phyloP scores from a whole-genome alignment of 2,329 filamentous ascomycete species.

The Falciphora oryzae region DNA sequence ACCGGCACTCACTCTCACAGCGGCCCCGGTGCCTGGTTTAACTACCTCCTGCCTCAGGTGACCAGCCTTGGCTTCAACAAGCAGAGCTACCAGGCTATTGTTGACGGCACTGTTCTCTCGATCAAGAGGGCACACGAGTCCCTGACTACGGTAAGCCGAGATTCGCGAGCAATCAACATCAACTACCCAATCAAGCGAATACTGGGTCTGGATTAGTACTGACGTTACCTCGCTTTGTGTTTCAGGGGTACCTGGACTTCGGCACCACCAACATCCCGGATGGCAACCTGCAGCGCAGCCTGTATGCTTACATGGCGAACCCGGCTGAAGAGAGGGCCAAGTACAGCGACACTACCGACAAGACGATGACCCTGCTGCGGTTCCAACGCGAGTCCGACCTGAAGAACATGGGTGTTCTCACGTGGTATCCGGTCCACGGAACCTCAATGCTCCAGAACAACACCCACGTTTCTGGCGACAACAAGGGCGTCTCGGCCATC shows the following conservation, averaged over 20 bases:
- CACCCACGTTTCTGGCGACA: constrained; percentile 86
- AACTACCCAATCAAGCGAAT: background rate
- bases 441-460: constrained; percentile 91
- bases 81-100: constrained; percentile 83
- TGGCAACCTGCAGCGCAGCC: constrained; percentile 83
- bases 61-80: constrained; percentile 80
- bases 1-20: constrained; percentile 92
- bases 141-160: constrained; percentile 42
- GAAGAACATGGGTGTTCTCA: constrained; percentile 74
- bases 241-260: constrained; percentile 59
- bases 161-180: background rate
- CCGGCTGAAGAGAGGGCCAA: constrained; percentile 65
- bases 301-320: constrained; percentile 83
- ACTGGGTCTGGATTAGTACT: constrained; percentile 12
- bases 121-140: constrained; percentile 75
- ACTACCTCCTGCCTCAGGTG: constrained; percentile 89
- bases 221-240: background rate
- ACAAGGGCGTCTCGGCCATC: constrained; percentile 88
- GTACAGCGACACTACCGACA: constrained; percentile 56
- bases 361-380: constrained; percentile 70
- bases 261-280: constrained; percentile 64
- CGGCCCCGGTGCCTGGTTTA: constrained; percentile 87
- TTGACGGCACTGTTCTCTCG: constrained; percentile 76
- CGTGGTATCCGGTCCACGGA: constrained; percentile 89
- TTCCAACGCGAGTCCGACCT: constrained; percentile 69